These are phyloP conservation scores for Backusella morwellensis DNA, from an alignment of 192 early-diverging fungal species.

Conservation along the genomic window DNA sequence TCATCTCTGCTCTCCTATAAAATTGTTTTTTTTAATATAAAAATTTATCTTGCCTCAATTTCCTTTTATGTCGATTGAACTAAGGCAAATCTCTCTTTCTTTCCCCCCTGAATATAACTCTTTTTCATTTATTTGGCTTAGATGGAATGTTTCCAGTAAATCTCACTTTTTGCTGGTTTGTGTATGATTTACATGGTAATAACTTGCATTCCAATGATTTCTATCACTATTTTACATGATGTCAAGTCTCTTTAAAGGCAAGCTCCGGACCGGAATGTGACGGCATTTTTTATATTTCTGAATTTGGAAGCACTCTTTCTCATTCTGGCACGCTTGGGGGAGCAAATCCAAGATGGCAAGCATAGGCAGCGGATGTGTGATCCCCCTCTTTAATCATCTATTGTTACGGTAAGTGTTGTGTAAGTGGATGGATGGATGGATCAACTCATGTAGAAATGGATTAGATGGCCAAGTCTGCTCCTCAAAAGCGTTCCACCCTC, in stretches of 20 bases:
- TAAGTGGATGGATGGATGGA: neutral
- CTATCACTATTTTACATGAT: neutral
- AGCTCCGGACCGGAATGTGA: constrained; percentile 6
- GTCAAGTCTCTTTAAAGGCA: neutral
- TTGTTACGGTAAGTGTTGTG: neutral
- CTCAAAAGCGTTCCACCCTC: constrained; percentile 71
- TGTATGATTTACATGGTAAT: neutral
- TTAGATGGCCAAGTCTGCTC: constrained; percentile 20
- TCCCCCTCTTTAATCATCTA: constrained; percentile 4
- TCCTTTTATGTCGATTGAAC: neutral
- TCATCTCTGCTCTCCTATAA: neutral
- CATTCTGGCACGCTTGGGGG: neutral
- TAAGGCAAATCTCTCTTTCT: neutral
- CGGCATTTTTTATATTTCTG: neutral
- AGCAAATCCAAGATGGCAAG: neutral
- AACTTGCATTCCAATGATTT: constrained; percentile 1
- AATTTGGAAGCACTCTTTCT: neutral
- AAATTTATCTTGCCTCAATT: neutral
- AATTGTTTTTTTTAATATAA: neutral
- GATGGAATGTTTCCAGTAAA: neutral
- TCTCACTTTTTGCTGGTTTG: neutral
- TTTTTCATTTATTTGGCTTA: neutral
- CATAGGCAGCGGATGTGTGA: neutral
- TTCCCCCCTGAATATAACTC: neutral
- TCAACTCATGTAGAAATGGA: neutral